phyloP scores from a whole-genome alignment of 495 filamentous ascomycete genomes.

The Penicillium arizonense region DNA sequence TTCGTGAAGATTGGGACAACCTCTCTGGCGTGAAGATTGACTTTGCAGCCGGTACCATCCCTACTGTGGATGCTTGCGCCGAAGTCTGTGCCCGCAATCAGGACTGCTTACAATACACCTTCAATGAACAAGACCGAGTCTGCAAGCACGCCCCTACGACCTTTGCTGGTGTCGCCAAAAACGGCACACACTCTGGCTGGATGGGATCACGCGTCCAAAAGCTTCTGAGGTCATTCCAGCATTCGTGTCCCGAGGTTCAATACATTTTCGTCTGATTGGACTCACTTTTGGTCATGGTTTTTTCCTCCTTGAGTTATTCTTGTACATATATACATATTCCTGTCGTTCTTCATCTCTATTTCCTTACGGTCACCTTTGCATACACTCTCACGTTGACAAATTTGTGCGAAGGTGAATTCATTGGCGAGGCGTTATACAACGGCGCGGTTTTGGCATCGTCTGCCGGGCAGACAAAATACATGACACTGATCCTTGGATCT shows the following conservation, averaged over 20 bases:
- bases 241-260: slow-evolving; percentile 26
- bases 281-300: neutral
- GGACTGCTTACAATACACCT: slow-evolving; percentile 44
- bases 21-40: slow-evolving; percentile 20
- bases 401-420: slow-evolving; percentile 4
- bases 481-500: neutral
- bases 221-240: slow-evolving; percentile 24
- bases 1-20: slow-evolving; percentile 34
- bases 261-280: slow-evolving; percentile 24
- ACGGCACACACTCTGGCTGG: slow-evolving; percentile 32
- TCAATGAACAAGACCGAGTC: slow-evolving; percentile 24
- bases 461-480: slow-evolving; percentile 14
- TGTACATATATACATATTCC: slow-evolving; percentile 8
- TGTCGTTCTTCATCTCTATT: slow-evolving; percentile 14
- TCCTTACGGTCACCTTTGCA: neutral
- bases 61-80: slow-evolving; percentile 33
- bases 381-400: neutral
- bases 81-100: slow-evolving; percentile 33
- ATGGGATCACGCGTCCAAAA: slow-evolving; percentile 25
- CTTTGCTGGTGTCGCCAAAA: slow-evolving; percentile 20
- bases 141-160: slow-evolving; percentile 34
- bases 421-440: slow-evolving; percentile 18
- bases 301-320: neutral
- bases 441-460: slow-evolving; percentile 7
- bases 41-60: slow-evolving; percentile 16